Percentiles rank a stretch among this genome's conserved stretches.
Conservation (phyloP, 2,329 filamentous ascomycete genomes). For the Podosphaera aphanis region DNA sequence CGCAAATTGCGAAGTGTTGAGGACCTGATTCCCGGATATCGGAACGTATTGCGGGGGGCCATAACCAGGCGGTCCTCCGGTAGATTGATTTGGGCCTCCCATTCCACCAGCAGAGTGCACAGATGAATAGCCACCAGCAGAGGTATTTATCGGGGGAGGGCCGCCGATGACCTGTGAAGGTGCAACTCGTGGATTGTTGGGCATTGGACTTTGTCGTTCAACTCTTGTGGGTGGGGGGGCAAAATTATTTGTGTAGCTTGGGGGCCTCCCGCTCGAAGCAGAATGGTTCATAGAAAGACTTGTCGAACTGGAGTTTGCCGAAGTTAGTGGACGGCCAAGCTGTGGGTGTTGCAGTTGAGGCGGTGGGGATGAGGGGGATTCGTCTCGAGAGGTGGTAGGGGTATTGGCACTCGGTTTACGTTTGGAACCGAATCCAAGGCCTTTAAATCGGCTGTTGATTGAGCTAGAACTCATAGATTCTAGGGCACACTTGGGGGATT, state of each 20-base stretch:
- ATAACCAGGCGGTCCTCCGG: conserved; percentile 15
- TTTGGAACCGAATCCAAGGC: conserved; percentile 54
- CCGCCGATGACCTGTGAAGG: conserved; percentile 24
- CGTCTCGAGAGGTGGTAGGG: conserved; percentile 19
- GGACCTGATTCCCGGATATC: conserved; percentile 7
- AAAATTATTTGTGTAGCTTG: conserved; percentile 38
- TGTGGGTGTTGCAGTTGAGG: conserved; percentile 6
- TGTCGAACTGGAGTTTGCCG: conserved; percentile 25
- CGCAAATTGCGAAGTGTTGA: conserved; percentile 13
- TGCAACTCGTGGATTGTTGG: conserved; percentile 13
- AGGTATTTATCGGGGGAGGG: conserved; percentile 43
- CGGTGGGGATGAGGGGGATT: conserved; percentile 13
- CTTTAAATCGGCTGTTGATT: conserved; percentile 59
- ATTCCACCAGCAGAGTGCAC: conserved; percentile 19
- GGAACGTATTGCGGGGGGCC: conserved; percentile 14
- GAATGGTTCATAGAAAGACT: conserved; percentile 40
- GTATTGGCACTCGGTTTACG: conserved; percentile 43
- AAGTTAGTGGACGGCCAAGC: conserved; percentile 8
- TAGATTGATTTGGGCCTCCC: conserved; percentile 11
- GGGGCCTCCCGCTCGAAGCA: conserved; percentile 34
- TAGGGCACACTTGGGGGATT: background rate
- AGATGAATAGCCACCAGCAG: conserved; percentile 34
- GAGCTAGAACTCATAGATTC: conserved; percentile 53
- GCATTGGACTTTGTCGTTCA: conserved; percentile 23
- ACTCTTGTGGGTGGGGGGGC: conserved; percentile 22